A percentile compares a stretch with the other conserved stretches of the same genome.
Conservation (phyloP, 1,284 basidiomycete genomes). For the Cryptococcus amylolentus region DNA sequence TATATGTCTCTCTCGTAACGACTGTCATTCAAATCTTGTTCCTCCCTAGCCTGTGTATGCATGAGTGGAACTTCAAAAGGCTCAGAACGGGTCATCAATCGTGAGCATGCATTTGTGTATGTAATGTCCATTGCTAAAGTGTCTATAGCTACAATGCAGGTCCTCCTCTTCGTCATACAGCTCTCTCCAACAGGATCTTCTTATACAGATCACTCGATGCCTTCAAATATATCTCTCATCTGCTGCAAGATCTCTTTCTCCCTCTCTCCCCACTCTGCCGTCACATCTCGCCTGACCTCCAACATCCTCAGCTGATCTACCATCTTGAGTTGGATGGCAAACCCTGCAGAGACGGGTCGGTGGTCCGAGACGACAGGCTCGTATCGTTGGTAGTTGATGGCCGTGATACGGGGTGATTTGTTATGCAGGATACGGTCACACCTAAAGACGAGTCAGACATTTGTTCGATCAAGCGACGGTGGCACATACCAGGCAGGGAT, state of each 20-base stretch:
- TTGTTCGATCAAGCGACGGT: too few species aligned
- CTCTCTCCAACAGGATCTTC: not conserved
- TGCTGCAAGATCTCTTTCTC: conserved; percentile 56
- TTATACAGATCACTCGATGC: not conserved
- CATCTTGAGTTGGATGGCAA: conserved; percentile 67
- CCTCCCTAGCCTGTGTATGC: too few species aligned
- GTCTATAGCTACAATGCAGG: not conserved
- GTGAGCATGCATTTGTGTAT: not conserved
- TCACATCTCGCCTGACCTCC: conserved; percentile 57
- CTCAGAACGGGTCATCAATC: not conserved
- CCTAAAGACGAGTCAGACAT: conserved; percentile 15
- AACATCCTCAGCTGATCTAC: conserved; percentile 61
- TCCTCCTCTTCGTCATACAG: too few species aligned
- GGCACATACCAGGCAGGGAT: conserved; percentile 72
- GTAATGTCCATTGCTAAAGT: not conserved
- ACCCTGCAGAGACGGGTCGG: conserved; percentile 76
- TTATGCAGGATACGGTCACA: conserved; percentile 87
- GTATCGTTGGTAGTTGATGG: conserved; percentile 69
- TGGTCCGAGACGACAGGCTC: conserved; percentile 83
- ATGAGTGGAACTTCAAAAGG: too few species aligned
- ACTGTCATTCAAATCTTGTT: too few species aligned
- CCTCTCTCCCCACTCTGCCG: conserved; percentile 59
- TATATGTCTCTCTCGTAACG: too few species aligned
- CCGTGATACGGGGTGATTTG: conserved; percentile 61
- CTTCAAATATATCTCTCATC: conserved; percentile 10